phyloP scores from a whole-genome alignment of 768 basidiomycete genomes.

The Crepidotus variabilis region DNA sequence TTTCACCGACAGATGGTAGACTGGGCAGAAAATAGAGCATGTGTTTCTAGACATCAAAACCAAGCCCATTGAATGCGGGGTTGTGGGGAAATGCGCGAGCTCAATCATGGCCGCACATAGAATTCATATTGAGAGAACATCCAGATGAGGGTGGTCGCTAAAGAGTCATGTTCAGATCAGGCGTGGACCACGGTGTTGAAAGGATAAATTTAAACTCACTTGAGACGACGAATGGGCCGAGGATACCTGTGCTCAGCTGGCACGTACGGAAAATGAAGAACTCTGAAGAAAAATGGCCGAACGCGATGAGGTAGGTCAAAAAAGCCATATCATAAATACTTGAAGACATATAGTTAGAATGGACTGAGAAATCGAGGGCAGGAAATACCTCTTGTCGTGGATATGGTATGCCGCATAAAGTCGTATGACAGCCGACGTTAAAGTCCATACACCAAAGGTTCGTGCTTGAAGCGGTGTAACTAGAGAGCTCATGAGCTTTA shows the following conservation, averaged over 20 bases:
- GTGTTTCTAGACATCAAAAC: too few species aligned
- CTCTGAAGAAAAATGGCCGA: conserved; percentile 87
- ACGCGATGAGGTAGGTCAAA: conserved; percentile 85
- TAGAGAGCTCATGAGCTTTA: conserved; percentile 24
- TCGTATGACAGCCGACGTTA: conserved; percentile 80
- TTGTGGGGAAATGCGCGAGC: not conserved
- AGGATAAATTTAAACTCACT: conserved; percentile 44
- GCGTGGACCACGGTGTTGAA: not conserved
- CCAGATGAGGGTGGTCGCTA: conserved; percentile 67
- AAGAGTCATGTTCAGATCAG: conserved; percentile 8
- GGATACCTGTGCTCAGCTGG: conserved; percentile 50
- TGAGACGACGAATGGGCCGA: conserved; percentile 81
- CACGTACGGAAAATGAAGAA: conserved; percentile 78
- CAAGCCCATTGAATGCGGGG: not conserved
- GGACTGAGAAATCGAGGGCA: conserved; percentile 4
- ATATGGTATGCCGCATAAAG: conserved; percentile 90
- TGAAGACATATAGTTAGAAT: conserved; percentile 11
- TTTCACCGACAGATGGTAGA: not conserved
- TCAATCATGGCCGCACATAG: conserved; percentile 48
- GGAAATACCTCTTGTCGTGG: conserved; percentile 67
- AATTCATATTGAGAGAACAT: conserved; percentile 82
- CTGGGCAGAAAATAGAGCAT: not conserved
- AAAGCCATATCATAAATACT: conserved; percentile 91
- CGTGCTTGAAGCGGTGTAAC: conserved; percentile 86
- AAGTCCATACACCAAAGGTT: conserved; percentile 90